Evolutionary conservation across 2,329 filamentous ascomycete species (phyloP), one percentile per base, ranked within the genome.

Genomic region (Apiospora malaysiana): DNA sequence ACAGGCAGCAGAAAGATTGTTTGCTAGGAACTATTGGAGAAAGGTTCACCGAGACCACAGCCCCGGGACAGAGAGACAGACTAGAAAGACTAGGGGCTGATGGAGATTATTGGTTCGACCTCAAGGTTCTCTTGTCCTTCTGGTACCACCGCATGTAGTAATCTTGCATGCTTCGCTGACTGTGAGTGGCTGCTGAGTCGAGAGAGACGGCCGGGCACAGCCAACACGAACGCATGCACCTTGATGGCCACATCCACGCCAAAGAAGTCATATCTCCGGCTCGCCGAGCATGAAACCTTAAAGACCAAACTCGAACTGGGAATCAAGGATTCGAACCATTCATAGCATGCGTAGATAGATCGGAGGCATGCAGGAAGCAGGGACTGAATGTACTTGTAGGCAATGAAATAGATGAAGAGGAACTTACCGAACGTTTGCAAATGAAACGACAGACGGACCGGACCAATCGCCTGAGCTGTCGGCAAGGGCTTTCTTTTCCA

Each of bases 171-270:
- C 27, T 37, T 37, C 27, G 56, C n/a, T 40, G 56, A 40, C 51
- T 63, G 32, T 63, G 56, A 63, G 56, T 63, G 56, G 56, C 56
- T 63, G 56, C 56, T 63, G 56, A 63, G 27, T n/a, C 7, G 32
- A n/a, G 32, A 32, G 32, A 63, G 21, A 21, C 23, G 27, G 18
- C n/a, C 47, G 23, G 12, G 12, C 23, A 51, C 47, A 10, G 6
- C 23, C 47, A 51, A 21, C 56, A 63, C 25, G 16, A 63, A 40
- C 32, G n/a, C 56, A 5, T 6, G 32, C 21, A 63, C 56, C 56
- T 63, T 63, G 56, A 63, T 18, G 56, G 56, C 27, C 56, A n/a
- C 27, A 23, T 14, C 51, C 27, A n/a, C 51, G 27, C 56, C 7
- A 63, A 40, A 63, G 56, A 63, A 40, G 32, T 3, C 32, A 63